Evolutionary conservation across 441 rosid genomes (phyloP).

Genomic region (Sinapis alba): DNA sequence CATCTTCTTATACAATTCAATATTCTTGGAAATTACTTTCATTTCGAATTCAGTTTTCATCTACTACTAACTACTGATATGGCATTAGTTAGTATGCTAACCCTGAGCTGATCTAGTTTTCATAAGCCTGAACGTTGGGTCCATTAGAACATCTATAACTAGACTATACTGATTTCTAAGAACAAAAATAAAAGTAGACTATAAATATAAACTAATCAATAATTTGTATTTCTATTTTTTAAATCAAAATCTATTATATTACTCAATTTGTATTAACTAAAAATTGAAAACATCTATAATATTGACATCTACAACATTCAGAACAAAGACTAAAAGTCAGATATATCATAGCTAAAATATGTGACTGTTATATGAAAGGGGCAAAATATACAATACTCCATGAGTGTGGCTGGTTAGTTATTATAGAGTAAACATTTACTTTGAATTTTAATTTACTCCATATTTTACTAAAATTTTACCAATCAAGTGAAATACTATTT

Average conservation of each 20-base stretch:
- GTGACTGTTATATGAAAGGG: not conserved
- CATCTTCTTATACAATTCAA: not conserved
- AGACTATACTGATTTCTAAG: not conserved
- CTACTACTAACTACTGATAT: not conserved
- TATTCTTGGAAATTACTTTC: not conserved
- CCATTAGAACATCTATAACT: not conserved
- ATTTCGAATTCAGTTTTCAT: not conserved
- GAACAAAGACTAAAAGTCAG: not conserved
- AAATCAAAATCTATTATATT: not conserved
- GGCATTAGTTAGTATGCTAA: not conserved
- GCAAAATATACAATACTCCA: not conserved
- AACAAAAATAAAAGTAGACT: not conserved
- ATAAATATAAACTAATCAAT: not conserved
- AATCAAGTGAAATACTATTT: not conserved
- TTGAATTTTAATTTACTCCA: too few species aligned
- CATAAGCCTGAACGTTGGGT: not conserved
- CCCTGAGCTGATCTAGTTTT: not conserved
- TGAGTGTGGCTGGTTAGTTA: too few species aligned
- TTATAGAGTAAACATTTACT: too few species aligned
- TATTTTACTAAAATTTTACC: too few species aligned
- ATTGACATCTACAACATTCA: not conserved
- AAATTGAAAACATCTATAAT: not conserved
- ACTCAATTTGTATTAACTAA: too few species aligned
- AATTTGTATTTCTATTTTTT: not conserved
- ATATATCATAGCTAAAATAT: not conserved